Conservation (phyloP, 2,329 filamentous ascomycete species). For the Neoscytalidium dimidiatum region DNA sequence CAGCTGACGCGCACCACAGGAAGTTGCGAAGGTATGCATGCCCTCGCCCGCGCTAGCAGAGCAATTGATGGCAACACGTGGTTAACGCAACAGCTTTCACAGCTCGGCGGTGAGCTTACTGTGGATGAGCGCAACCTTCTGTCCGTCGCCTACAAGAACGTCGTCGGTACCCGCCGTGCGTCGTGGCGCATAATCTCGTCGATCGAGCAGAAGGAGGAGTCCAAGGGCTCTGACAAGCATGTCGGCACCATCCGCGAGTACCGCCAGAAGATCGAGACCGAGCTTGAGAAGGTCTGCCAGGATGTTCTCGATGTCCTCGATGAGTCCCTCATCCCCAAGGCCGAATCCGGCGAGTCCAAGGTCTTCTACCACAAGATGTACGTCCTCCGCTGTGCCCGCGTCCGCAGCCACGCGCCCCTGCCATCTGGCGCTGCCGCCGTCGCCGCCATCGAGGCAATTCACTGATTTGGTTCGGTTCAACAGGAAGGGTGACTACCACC, state of each 20-base stretch:
- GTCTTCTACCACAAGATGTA: conserved; percentile 99
- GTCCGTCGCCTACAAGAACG: conserved; percentile 98
- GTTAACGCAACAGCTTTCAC: conserved; percentile 19
- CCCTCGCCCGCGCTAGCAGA: conserved; percentile 73
- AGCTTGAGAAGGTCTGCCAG: conserved; percentile 96
- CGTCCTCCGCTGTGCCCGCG: conserved; percentile 31
- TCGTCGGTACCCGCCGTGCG: conserved; percentile 93
- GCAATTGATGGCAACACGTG: conserved; percentile 35
- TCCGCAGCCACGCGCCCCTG: not conserved
- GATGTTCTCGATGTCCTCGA: conserved; percentile 95
- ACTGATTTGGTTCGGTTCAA: conserved; percentile 24
- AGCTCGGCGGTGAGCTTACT: conserved; percentile 60
- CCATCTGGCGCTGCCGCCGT: not conserved
- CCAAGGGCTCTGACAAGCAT: conserved; percentile 93
- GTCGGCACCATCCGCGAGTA: conserved; percentile 95
- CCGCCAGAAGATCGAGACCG: conserved; percentile 96
- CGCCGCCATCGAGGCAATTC: not conserved
- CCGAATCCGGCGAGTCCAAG: conserved; percentile 95
- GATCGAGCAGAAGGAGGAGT: conserved; percentile 99
- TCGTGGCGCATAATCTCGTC: conserved; percentile 98
- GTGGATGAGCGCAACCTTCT: conserved; percentile 98
- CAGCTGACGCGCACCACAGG: conserved; percentile 17
- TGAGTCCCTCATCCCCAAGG: conserved; percentile 89
- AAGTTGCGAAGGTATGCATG: conserved; percentile 22
- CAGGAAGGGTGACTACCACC: conserved; percentile 99